Base-by-base conservation (phyloP, 2,329 filamentous ascomycete species). In the Seiridium unicorne region DNA sequence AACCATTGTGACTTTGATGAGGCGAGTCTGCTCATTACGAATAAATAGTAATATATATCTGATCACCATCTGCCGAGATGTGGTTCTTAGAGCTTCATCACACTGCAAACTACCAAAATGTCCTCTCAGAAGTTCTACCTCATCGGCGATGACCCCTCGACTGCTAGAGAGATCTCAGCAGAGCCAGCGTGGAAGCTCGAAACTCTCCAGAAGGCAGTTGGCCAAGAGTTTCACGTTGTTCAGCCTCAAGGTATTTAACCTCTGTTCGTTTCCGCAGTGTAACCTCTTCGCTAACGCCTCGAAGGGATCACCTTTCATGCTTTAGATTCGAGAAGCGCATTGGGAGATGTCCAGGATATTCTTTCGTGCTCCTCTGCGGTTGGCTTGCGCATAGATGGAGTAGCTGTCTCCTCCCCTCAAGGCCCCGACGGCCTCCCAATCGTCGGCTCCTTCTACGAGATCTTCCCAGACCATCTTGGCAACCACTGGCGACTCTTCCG, bases 391-490 rank as follows among this genome's bases (percentile, higher is more conserved):
- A 75, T 85, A 13, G 81, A 84, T 59, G 80, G 81, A n/a, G 74
- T 79, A 34, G 65, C 73, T 3, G 77, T 84, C 4, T 78, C 77
- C 1, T 72, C 78, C 1, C 70, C 85, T 7, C 83, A 80, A 1
- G 83, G 83, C 0, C 80, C 83, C 4, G 71, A 69, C 26, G 78
- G 75, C 3, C 70, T 81, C 1, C 79, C 80, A 3, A 72, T 78
- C 13, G 70, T 85, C 3, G 83, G 84, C 11, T 84, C 78, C 63
- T 82, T 78, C 68, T 80, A 81, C 49, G 81, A 85, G 60, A 70
- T 85, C 9, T 86, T 77, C 64, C 83, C 84, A 0, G 84, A 86
- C 61, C 82, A 84, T 61, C 73, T 86, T 0, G 83, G 84, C 3
- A 86, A 86, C 68, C 79, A 84, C 58, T 76, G 83, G 51, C 75